A percentile compares a stretch with the other conserved stretches of the same genome.
Conservation (phyloP, 1,139 yeast genomes). For the Geotrichum histeridarum region DNA sequence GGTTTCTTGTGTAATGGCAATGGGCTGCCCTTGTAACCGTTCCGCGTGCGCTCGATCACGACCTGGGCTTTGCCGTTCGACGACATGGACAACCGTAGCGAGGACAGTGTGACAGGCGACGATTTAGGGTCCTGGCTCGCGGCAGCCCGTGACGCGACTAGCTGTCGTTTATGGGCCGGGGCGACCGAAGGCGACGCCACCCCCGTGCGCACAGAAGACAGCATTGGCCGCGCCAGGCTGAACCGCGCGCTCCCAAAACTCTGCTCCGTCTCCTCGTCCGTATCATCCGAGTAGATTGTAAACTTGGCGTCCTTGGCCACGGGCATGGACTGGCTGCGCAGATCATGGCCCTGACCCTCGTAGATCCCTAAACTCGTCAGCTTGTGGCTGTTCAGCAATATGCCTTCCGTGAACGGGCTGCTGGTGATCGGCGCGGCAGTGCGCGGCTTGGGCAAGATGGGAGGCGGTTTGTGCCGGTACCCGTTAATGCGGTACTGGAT, state of each 20-base stretch:
- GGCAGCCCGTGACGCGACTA: background rate
- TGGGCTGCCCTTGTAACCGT: background rate
- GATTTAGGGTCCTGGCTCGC: background rate
- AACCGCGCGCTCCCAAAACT: background rate
- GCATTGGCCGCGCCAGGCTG: slow-evolving; percentile 1
- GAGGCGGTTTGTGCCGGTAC: slow-evolving; percentile 1
- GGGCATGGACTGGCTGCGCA: slow-evolving; percentile 4
- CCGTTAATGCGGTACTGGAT: slow-evolving; percentile 7
- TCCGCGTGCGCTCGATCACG: slow-evolving; percentile 17
- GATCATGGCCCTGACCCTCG: background rate
- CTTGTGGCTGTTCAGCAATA: slow-evolving; percentile 4
- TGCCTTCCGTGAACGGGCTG: background rate
- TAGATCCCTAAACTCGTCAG: background rate
- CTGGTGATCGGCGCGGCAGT: background rate
- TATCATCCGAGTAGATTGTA: slow-evolving; percentile 7
- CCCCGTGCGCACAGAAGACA: slow-evolving; percentile 4
- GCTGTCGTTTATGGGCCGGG: background rate
- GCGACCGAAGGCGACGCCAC: background rate
- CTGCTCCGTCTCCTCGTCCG: slow-evolving; percentile 8
- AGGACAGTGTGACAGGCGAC: slow-evolving; percentile 4
- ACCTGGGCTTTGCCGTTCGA: slow-evolving; percentile 38
- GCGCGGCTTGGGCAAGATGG: background rate
- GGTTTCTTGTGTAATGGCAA: background rate
- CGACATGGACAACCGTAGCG: slow-evolving; percentile 34
- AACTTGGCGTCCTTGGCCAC: background rate